Base-by-base conservation (phyloP, 1,139 yeast species). In the Taiozyma sp. region DNA sequence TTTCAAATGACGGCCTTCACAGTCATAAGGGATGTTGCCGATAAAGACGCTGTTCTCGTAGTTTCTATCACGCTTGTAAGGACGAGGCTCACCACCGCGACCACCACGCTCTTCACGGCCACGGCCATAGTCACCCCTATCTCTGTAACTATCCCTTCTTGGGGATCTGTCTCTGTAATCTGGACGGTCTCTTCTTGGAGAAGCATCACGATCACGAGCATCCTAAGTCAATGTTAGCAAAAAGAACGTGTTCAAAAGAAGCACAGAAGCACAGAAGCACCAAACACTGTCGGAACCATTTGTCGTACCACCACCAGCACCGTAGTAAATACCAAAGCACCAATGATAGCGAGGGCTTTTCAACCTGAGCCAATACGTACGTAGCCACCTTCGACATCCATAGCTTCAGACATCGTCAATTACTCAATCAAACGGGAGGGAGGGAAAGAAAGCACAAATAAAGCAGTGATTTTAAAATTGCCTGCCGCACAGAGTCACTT, bases 1-100 rank as follows among this genome's bases (percentile, higher is more conserved):
- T 60, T 80, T 79, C 50, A 86, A 72, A 48, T 85, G 86, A 48
- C 72, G 70, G 55, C 86, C 76, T 32, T 81, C 76, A 53, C 81
- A 74, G 49, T 79, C 81, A 61, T 79, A 86, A 9, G 93, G 88
- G 51, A 86, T 72, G 63, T 86, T 86, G 7, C 93, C 91, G 47
- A 86, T 77, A 64, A 86, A 86, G 47, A 85, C 72, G 53, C 88
- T 82, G 63, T 85, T 83, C 50, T 77, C 80, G 63, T 83, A 84
- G 66, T 83, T 81, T 68, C 93, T 76, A 53, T 80, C 84, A n/a
- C 77, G 71, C 68, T 69, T 72, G 45, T 56, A 54, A 49, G 56
- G 46, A n/a, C 34, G 47, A 44, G 50, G 55, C 48, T 52, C 66
- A 57, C 46, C 51, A 10, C 63, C 62, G 43, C 58, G 50, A 30